A percentile compares a stretch with the other conserved stretches of the same genome.
Conservation (phyloP, 768 basidiomycete species). For the Chlorophyllum brunneum region DNA sequence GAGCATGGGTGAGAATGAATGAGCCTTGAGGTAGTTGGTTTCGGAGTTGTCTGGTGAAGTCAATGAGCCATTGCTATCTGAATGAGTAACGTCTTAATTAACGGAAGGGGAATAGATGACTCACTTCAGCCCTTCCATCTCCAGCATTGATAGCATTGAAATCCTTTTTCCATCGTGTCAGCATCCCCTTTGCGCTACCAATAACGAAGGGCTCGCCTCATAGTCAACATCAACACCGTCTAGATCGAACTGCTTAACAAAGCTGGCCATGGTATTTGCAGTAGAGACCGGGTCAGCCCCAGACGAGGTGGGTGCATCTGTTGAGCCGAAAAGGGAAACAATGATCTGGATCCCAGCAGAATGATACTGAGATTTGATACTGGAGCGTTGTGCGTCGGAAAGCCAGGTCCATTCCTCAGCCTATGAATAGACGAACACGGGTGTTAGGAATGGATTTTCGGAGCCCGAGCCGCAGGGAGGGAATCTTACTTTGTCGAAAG, state of each 20-base stretch:
- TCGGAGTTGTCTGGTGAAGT: slow-evolving; percentile 50
- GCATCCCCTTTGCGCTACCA: not conserved
- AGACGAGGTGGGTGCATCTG: slow-evolving; percentile 51
- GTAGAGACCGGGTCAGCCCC: slow-evolving; percentile 56
- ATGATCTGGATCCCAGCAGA: slow-evolving; percentile 54
- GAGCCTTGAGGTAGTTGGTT: slow-evolving; percentile 41
- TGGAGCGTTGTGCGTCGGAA: slow-evolving; percentile 39
- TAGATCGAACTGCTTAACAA: slow-evolving; percentile 54
- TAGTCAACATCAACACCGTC: slow-evolving; percentile 79
- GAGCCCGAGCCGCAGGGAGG: not conserved
- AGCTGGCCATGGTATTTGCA: slow-evolving; percentile 63
- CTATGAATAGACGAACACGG: slow-evolving; percentile 16
- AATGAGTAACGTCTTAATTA: not conserved
- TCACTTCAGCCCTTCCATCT: slow-evolving; percentile 48
- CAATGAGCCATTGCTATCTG: slow-evolving; percentile 44
- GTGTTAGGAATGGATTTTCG: not conserved
- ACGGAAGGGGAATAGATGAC: not conserved
- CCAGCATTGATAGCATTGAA: slow-evolving; percentile 56
- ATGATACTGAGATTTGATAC: slow-evolving; percentile 48
- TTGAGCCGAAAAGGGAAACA: slow-evolving; percentile 62
- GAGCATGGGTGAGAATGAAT: slow-evolving; percentile 55
- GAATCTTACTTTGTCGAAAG: slow-evolving; percentile 47
- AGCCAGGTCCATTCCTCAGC: slow-evolving; percentile 52
- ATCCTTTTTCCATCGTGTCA: slow-evolving; percentile 36
- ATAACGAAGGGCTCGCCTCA: slow-evolving; percentile 20